Evolutionary conservation across 2,329 filamentous ascomycete genomes (phyloP).

Genomic region (Thielaviopsis ethacetica): DNA sequence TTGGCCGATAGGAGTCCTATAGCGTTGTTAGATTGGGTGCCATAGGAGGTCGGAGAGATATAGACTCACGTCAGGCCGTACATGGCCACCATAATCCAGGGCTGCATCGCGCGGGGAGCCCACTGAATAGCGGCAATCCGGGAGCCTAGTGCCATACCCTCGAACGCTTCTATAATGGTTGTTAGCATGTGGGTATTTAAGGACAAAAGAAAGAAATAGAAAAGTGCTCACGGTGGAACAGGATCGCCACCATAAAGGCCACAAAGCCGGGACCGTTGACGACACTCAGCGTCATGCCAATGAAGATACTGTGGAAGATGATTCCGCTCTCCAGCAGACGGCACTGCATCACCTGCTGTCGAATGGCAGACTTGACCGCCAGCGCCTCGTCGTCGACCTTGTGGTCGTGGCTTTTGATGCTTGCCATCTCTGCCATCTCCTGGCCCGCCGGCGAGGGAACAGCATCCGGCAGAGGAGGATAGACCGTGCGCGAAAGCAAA

Average conservation of each 20-base stretch:
- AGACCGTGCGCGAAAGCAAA: too few species aligned
- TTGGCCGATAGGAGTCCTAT: conserved; percentile 54
- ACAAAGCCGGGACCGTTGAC: conserved; percentile 61
- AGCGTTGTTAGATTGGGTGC: background rate
- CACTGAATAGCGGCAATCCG: conserved; percentile 42
- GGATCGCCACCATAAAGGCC: conserved; percentile 63
- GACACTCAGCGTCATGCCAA: conserved; percentile 69
- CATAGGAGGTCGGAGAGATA: background rate
- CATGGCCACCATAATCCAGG: conserved; percentile 39
- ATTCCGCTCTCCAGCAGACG: conserved; percentile 57
- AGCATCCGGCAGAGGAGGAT: too few species aligned
- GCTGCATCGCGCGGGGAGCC: conserved; percentile 26
- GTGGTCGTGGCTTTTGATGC: too few species aligned
- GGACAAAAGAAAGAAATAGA: background rate
- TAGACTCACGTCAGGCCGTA: conserved; percentile 36
- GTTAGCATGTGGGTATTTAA: conserved; percentile 4
- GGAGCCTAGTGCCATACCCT: conserved; percentile 45
- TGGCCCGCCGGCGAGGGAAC: too few species aligned
- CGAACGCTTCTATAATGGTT: conserved; percentile 25
- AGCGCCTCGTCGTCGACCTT: background rate
- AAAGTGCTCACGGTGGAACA: conserved; percentile 43
- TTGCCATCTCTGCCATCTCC: background rate
- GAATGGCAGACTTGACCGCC: background rate
- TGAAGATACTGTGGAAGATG: conserved; percentile 64
- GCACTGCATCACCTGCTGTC: conserved; percentile 54